Evolutionary conservation across 345 rosid species (phyloP).

Genomic region (Camelina sativa): DNA sequence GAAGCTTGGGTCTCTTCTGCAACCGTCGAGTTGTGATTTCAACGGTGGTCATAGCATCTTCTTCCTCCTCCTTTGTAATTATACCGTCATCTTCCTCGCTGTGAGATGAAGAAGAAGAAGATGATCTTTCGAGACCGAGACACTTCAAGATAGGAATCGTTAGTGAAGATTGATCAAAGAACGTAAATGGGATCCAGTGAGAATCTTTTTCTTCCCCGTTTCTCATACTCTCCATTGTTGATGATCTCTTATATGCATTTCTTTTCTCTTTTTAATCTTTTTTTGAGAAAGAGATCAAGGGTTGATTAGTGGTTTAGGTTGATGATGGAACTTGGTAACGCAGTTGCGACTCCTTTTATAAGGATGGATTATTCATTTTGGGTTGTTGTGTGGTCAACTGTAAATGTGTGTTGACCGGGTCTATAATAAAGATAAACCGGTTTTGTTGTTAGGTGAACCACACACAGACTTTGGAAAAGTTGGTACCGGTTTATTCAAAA

Average conservation of each 20-base stretch:
- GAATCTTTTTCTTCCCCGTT: constrained; percentile 27
- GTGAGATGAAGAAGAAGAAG: constrained; percentile 16
- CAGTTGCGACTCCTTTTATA: constrained; percentile 26
- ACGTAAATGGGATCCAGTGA: constrained; percentile 21
- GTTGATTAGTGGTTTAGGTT: constrained; percentile 26
- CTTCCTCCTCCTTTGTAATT: constrained; percentile 16
- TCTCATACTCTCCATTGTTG: constrained; percentile 30
- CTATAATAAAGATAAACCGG: constrained; percentile 24
- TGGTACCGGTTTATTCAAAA: constrained; percentile 19
- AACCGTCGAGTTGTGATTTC: constrained; percentile 21
- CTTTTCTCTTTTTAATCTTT: neutral
- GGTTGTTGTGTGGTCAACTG: constrained; percentile 28
- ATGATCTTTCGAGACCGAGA: constrained; percentile 19
- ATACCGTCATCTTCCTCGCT: constrained; percentile 11
- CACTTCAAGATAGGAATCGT: constrained; percentile 29
- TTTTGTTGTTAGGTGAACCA: constrained; percentile 31
- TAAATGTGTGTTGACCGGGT: constrained; percentile 28
- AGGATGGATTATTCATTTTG: neutral
- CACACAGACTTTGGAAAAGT: neutral
- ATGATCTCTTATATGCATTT: neutral
- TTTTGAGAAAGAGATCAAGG: neutral
- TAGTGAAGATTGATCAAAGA: constrained; percentile 28
- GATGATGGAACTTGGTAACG: constrained; percentile 39
- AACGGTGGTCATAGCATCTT: neutral
- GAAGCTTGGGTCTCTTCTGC: neutral